These are phyloP conservation scores for Sugiyamaella qingdaonensis DNA, from an alignment of 805 yeast species.

Conservation along the genomic window DNA sequence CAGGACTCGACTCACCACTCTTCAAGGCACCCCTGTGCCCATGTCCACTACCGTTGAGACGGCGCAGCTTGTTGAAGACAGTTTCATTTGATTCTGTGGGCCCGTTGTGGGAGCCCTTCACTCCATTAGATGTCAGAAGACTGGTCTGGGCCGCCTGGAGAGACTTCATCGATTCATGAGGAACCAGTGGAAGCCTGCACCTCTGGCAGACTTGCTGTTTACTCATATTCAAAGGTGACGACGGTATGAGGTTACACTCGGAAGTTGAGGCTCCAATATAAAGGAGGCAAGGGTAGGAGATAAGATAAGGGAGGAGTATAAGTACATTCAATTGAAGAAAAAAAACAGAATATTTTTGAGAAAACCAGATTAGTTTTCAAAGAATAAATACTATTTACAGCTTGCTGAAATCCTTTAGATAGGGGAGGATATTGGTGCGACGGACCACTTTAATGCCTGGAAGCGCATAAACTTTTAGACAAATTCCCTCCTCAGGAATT, in stretches of 20 bases:
- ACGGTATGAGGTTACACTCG: background rate
- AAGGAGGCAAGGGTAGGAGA: background rate
- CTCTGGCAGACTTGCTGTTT: conserved; percentile 47
- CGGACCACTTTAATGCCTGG: conserved; percentile 24
- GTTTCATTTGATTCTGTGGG: background rate
- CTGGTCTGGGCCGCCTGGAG: conserved; percentile 53
- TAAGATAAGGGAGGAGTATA: background rate
- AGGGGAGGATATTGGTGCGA: conserved; percentile 25
- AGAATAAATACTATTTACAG: background rate
- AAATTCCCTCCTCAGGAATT: conserved; percentile 28
- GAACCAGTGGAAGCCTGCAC: conserved; percentile 53
- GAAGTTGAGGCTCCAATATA: background rate
- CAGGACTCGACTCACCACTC: conserved; percentile 15
- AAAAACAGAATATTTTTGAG: background rate
- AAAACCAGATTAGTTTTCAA: background rate
- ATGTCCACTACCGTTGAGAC: background rate
- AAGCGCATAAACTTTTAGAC: conserved; percentile 23
- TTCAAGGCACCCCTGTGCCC: background rate
- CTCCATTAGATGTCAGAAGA: conserved; percentile 36
- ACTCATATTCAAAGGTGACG: background rate
- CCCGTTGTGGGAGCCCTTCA: background rate
- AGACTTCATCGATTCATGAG: conserved; percentile 53
- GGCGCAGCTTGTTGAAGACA: background rate
- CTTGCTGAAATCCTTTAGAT: conserved; percentile 8
- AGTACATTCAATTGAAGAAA: background rate